Conservation (phyloP, 768 basidiomycete species). For the Kwoniella pini region DNA sequence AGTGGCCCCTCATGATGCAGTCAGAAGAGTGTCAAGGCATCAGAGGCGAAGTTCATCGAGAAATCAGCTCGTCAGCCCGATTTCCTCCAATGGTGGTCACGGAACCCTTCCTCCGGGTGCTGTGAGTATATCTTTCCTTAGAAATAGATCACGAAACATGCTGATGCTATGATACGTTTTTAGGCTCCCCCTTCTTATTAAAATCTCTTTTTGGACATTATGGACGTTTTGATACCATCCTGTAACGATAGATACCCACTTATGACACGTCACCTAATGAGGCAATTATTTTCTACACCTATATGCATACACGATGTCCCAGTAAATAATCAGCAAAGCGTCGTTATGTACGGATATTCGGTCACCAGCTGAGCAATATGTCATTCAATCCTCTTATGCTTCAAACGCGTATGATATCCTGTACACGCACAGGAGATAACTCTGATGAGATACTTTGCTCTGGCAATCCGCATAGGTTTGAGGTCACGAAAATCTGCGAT, state of each 20-base stretch:
- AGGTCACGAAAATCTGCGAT: too few species aligned
- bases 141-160: neutral
- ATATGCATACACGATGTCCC: constrained; percentile 24
- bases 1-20: constrained; percentile 58
- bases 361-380: too few species aligned
- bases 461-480: too few species aligned
- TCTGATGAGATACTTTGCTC: too few species aligned
- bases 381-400: too few species aligned
- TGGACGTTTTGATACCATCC: constrained; percentile 9
- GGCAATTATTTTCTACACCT: neutral
- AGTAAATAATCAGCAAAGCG: too few species aligned
- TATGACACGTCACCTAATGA: constrained; percentile 7
- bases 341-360: too few species aligned
- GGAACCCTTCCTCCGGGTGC: constrained; percentile 47
- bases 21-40: constrained; percentile 73
- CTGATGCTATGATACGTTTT: too few species aligned
- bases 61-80: constrained; percentile 39
- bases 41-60: constrained; percentile 45
- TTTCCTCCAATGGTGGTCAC: constrained; percentile 25
- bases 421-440: too few species aligned
- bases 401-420: too few species aligned
- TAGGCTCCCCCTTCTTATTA: constrained; percentile 16
- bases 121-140: constrained; percentile 33
- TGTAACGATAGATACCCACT: constrained; percentile 17
- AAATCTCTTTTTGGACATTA: neutral